Base-by-base conservation (phyloP, 768 basidiomycete genomes). In the Trichaptum fuscoviolaceum region DNA sequence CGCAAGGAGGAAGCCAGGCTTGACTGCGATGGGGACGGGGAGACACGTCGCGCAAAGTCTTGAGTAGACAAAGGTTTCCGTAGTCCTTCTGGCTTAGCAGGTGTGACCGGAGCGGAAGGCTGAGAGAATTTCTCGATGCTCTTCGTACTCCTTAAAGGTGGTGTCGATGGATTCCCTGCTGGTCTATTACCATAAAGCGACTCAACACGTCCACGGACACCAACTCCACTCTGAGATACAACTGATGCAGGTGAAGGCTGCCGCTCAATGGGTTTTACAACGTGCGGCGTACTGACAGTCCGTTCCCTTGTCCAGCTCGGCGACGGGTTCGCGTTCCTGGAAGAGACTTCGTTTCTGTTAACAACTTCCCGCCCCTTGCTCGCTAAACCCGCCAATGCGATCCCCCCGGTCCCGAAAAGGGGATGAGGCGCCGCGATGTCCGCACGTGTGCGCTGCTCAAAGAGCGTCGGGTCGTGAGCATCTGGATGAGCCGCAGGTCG, bases 371-470 rank as follows among this genome's bases (percentile, higher is more conserved):
- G 67, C 1, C 71, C 73, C 25, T 68, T 72, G 18, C 68, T 72
- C 17, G 79, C 79, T 81, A 93, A 83, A 2, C 91, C 91, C 8
- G 89, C 89, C 85, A 93, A 86, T 12, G 90, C 91, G 62, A 92
- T 77, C 23, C 89, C 89, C 18, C 88, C 87, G 65, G 81, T 83
- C 20, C 91, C 91, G 73, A 93, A 93, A 60, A 92, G 74, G 1
- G 91, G 92, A 76, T 93, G 92, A 18, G 89, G 85, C 4, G 82
- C 74, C 63, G 71, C 70, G 27, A 76, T 69, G 35, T 80, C 79
- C 64, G 77, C 74, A n/a, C 77, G 77, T 17, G 75, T 79, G 15
- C 85, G 85, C 71, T 89, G 88, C 65, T 87, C 86, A 69, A 90
- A 90, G 69, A 86, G 85, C 0, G 84, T 85, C 0, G 85, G 87